A percentile compares a stretch with the other conserved stretches of the same genome.
Conservation (phyloP, 2,329 filamentous ascomycete genomes). For the Botryosphaeria agaves region DNA sequence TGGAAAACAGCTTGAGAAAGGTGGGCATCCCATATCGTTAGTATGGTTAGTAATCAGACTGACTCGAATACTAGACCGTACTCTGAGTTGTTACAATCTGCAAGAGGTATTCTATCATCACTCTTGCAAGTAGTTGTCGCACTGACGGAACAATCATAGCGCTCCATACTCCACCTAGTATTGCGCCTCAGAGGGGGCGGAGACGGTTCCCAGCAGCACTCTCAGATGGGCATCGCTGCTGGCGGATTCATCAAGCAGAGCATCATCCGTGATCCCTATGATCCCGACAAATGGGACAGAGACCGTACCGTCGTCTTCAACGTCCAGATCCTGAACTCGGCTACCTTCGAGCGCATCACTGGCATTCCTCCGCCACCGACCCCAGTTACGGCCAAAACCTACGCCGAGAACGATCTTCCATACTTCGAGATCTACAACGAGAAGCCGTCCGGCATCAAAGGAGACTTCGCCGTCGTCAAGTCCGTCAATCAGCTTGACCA, state of each 20-base stretch:
- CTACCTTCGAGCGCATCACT: conserved; percentile 17
- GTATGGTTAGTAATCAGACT: too few species aligned
- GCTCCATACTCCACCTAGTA: conserved; percentile 6
- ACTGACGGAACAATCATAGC: neutral
- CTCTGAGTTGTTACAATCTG: neutral
- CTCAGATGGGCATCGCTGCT: conserved; percentile 19
- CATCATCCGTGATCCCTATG: conserved; percentile 15
- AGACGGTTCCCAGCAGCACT: conserved; percentile 1
- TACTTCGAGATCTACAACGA: conserved; percentile 20
- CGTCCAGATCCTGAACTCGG: conserved; percentile 22
- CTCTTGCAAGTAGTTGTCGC: neutral
- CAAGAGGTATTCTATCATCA: neutral
- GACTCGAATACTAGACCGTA: neutral
- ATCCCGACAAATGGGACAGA: conserved; percentile 14
- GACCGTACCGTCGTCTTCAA: conserved; percentile 16
- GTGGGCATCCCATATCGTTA: too few species aligned
- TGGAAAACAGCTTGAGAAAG: conserved; percentile 91
- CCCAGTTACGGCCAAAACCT: conserved; percentile 18
- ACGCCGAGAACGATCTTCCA: conserved; percentile 15
- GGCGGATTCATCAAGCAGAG: conserved; percentile 24
- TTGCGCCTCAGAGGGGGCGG: conserved; percentile 7
- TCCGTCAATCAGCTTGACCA: conserved; percentile 12
- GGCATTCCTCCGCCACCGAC: conserved; percentile 15
- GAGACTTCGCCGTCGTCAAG: conserved; percentile 11
- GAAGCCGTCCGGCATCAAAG: conserved; percentile 9